Conservation (phyloP, 345 rosid species). For the Stellera chamaejasme region DNA sequence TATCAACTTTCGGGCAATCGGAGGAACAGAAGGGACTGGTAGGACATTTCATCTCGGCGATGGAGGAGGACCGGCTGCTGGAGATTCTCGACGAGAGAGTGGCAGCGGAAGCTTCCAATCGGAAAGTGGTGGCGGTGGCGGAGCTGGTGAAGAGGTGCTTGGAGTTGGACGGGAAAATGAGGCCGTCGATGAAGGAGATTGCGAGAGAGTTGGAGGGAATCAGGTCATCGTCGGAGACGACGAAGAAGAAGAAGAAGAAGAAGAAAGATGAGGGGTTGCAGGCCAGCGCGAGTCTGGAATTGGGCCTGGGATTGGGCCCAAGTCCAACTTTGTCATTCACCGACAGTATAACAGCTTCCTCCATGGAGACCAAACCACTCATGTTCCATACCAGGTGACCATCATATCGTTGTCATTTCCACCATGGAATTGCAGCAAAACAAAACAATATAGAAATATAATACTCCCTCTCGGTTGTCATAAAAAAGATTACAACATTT, state of each 20-base stretch:
- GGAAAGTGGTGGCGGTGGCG: neutral
- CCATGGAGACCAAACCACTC: slow-evolving; percentile 1
- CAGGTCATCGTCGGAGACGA: too few relatives aligned
- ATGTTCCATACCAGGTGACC: too few relatives aligned
- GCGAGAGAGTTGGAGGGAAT: neutral
- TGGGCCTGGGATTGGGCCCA: too few relatives aligned
- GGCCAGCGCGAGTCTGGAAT: too few relatives aligned
- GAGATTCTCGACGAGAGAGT: slow-evolving; percentile 1
- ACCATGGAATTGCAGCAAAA: too few relatives aligned
- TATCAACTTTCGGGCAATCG: neutral
- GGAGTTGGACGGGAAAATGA: neutral
- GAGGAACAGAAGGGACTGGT: neutral
- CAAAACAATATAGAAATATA: too few relatives aligned
- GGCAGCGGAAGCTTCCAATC: neutral
- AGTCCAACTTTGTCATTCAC: neutral
- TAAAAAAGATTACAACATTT: too few relatives aligned
- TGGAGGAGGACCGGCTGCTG: neutral
- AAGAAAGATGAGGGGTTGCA: neutral
- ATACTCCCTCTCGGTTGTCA: too few relatives aligned
- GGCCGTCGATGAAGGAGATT: neutral
- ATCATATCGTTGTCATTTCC: too few relatives aligned
- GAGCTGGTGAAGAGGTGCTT: neutral
- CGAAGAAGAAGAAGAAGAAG: neutral
- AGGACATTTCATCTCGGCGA: neutral
- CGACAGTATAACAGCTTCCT: neutral